Percentiles rank a stretch among this genome's conserved stretches.
Conservation (phyloP, 2,329 filamentous ascomycete species). For the Erysiphe neolycopersici region DNA sequence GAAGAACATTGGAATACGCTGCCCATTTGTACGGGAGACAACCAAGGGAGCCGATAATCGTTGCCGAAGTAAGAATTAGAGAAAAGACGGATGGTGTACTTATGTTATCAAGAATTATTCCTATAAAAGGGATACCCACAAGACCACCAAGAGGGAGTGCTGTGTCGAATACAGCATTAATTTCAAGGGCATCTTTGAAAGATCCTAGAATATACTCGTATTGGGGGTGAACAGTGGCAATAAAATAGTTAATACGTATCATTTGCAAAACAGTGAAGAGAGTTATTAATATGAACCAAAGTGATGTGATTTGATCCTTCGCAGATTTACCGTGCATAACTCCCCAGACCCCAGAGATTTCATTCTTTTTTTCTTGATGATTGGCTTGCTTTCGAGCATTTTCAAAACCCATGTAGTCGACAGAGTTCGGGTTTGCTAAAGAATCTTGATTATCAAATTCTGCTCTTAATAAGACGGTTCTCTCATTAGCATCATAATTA, state of each 20-base stretch:
- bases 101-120: conserved; percentile 48
- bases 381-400: conserved; percentile 34
- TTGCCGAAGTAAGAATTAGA: conserved; percentile 43
- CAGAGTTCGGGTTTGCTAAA: conserved; percentile 27
- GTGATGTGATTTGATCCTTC: conserved; percentile 43
- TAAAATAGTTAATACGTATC: conserved; percentile 77
- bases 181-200: conserved; percentile 28
- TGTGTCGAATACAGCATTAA: conserved; percentile 75
- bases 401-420: conserved; percentile 41
- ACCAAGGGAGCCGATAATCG: conserved; percentile 50
- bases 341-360: conserved; percentile 52
- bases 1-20: conserved; percentile 46
- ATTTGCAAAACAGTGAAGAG: conserved; percentile 50
- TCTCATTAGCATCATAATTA: conserved; percentile 27
- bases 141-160: conserved; percentile 63
- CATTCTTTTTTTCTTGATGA: conserved; percentile 42
- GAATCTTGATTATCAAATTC: conserved; percentile 2
- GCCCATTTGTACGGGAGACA: conserved; percentile 43
- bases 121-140: conserved; percentile 67
- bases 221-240: conserved; percentile 61
- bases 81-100: conserved; percentile 45
- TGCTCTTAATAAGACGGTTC: conserved; percentile 15
- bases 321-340: conserved; percentile 52
- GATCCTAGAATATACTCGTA: conserved; percentile 50
- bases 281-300: conserved; percentile 67